Conservation (phyloP, 2,329 filamentous ascomycete species). For the Fonsecaea erecta region DNA sequence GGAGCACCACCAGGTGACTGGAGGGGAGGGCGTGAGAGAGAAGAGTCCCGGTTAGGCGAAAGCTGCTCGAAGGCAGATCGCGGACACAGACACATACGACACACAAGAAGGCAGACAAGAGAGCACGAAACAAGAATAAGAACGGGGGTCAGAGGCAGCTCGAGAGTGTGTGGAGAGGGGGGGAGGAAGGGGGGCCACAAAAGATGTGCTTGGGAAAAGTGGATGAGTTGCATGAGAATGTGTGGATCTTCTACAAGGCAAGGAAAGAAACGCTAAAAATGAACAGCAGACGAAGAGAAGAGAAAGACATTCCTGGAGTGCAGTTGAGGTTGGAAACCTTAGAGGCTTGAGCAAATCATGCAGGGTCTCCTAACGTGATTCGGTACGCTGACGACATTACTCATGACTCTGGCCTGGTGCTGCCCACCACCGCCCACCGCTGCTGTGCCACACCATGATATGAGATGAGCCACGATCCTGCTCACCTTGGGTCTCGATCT, state of each 20-base stretch:
- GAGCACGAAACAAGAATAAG: too few relatives aligned
- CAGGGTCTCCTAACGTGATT: slow-evolving; percentile 7
- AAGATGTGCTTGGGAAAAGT: background rate
- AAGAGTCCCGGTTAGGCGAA: background rate
- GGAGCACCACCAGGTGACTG: background rate
- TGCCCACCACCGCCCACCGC: background rate
- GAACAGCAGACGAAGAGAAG: background rate
- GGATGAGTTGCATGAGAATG: background rate
- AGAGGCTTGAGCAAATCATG: slow-evolving; percentile 1
- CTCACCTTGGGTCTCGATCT: background rate
- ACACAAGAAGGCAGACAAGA: background rate
- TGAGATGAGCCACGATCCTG: background rate
- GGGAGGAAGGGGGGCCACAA: background rate
- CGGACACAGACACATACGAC: background rate
- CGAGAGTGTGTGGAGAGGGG: background rate
- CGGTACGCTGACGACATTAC: slow-evolving; percentile 7
- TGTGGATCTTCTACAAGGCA: slow-evolving; percentile 19
- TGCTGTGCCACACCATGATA: too few relatives aligned
- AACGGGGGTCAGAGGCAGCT: background rate
- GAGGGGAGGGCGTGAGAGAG: background rate
- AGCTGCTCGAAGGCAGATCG: background rate
- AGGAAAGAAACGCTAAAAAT: slow-evolving; percentile 14
- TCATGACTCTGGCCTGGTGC: background rate
- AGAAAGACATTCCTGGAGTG: background rate
- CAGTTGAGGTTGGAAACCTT: slow-evolving; percentile 10